Conservation (phyloP, 306 rosid species). For the Neltuma alba region DNA sequence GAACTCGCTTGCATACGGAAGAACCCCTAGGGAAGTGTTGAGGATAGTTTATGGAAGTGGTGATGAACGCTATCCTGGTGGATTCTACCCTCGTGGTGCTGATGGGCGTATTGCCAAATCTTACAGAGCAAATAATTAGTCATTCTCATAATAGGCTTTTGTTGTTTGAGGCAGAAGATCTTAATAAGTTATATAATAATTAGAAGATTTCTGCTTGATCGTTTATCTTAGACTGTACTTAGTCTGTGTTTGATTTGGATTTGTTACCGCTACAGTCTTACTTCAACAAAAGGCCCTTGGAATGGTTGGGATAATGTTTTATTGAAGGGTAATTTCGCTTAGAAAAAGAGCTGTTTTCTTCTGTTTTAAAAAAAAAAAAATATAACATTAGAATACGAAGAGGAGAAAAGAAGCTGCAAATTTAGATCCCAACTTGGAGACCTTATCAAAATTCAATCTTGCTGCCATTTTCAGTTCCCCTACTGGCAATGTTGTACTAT, state of each 20-base stretch:
- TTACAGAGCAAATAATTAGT: not conserved
- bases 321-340: too few relatives aligned
- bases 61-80: conserved; percentile 66
- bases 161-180: not conserved
- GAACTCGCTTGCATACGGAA: conserved; percentile 52
- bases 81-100: conserved; percentile 76
- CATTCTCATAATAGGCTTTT: not conserved
- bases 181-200: not conserved
- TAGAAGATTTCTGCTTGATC: not conserved
- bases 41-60: conserved; percentile 72
- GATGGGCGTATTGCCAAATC: conserved; percentile 64
- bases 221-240: not conserved
- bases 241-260: not conserved
- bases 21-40: conserved; percentile 71
- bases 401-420: too few relatives aligned
- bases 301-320: not conserved
- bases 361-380: too few relatives aligned
- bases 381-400: too few relatives aligned
- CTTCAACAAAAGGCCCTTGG: not conserved
- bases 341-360: too few relatives aligned
- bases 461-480: too few relatives aligned
- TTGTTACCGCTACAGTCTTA: not conserved
- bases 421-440: too few relatives aligned
- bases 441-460: too few relatives aligned
- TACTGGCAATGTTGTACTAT: not conserved